Evolutionary conservation across 2,329 filamentous ascomycete species (phyloP).

Genomic region (Aspergillus unguis): DNA sequence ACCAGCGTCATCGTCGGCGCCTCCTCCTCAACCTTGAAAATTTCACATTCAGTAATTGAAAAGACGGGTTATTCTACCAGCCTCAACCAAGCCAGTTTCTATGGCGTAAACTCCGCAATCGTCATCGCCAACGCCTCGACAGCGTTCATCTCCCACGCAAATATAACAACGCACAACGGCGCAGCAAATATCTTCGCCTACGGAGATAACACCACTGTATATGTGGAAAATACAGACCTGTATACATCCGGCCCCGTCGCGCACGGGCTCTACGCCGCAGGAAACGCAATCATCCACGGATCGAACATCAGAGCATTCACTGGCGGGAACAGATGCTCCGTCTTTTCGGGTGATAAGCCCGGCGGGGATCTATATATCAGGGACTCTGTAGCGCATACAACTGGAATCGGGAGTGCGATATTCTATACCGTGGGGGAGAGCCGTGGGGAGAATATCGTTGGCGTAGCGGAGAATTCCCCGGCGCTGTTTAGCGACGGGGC

Average conservation of each 20-base stretch:
- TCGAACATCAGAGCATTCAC: conserved; percentile 27
- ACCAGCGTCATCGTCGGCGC: conserved; percentile 18
- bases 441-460: conserved; percentile 26
- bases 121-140: conserved; percentile 30
- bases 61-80: conserved; percentile 31
- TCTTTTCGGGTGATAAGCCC: conserved; percentile 33
- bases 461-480: conserved; percentile 18
- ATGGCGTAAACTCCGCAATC: conserved; percentile 31
- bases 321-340: conserved; percentile 30
- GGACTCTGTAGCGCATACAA: conserved; percentile 28
- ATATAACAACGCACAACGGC: conserved; percentile 35
- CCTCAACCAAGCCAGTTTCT: conserved; percentile 30
- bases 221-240: conserved; percentile 27
- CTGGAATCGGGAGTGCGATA: conserved; percentile 31
- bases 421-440: conserved; percentile 32
- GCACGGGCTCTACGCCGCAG: conserved; percentile 33
- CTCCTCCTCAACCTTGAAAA: conserved; percentile 12
- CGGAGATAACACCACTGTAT: conserved; percentile 25
- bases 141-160: conserved; percentile 24
- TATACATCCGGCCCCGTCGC: conserved; percentile 33
- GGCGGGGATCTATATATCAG: conserved; percentile 27
- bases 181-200: conserved; percentile 34
- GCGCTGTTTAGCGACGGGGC: conserved; percentile 29
- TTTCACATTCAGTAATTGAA: conserved; percentile 25
- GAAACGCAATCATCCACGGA: conserved; percentile 28